Conservation (phyloP, 495 filamentous ascomycete species). For the Penicillium turbatum region DNA sequence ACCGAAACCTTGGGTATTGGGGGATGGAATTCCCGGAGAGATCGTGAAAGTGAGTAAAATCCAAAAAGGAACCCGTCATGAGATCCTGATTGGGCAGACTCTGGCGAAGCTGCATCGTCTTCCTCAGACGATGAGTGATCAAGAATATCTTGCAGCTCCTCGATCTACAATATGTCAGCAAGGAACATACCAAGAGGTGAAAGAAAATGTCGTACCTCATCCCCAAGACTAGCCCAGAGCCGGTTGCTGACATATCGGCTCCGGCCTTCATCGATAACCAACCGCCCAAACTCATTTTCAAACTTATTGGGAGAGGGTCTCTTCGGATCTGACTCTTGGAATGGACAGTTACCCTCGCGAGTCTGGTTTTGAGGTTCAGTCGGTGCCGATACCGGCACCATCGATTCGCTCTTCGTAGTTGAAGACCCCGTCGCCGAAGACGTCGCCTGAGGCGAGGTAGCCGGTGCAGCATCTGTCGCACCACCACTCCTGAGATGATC, state of each 20-base stretch:
- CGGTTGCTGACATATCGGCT: conserved; percentile 84
- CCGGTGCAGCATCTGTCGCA: conserved; percentile 5
- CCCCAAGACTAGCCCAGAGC: conserved; percentile 84
- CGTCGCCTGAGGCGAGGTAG: background rate
- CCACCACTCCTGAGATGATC: conserved; percentile 50
- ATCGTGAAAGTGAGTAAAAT: conserved; percentile 55
- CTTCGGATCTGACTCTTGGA: conserved; percentile 24
- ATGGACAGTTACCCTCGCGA: conserved; percentile 25
- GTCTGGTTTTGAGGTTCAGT: conserved; percentile 7
- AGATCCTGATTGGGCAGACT: conserved; percentile 45
- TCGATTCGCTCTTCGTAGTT: background rate
- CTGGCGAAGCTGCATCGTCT: conserved; percentile 57
- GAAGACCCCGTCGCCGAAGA: conserved; percentile 3
- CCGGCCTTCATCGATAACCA: conserved; percentile 78
- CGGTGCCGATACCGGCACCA: background rate
- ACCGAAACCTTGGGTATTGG: conserved; percentile 57
- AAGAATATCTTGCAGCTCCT: conserved; percentile 67
- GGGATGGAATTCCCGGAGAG: conserved; percentile 48
- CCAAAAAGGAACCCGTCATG: conserved; percentile 70
- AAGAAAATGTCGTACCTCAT: conserved; percentile 56
- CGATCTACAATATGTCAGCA: conserved; percentile 47
- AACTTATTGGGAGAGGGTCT: conserved; percentile 34
- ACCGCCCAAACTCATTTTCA: conserved; percentile 68
- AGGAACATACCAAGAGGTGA: background rate
- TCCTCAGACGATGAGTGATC: conserved; percentile 63